These are phyloP conservation scores for Agaricales sp. DNA, from an alignment of 1,284 basidiomycete genomes.

Conservation along the genomic window DNA sequence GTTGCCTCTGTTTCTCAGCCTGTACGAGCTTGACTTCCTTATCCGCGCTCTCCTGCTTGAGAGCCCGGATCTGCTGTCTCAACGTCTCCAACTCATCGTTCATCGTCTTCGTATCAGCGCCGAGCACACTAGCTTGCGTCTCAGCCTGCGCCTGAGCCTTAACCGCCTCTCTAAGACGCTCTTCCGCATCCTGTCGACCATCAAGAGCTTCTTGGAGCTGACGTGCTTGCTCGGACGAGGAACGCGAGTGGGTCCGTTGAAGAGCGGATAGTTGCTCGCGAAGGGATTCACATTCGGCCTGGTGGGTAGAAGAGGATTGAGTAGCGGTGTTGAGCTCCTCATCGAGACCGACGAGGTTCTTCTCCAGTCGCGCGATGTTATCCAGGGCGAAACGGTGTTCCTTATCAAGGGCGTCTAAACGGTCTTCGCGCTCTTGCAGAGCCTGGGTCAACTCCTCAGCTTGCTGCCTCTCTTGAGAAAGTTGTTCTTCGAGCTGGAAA, in stretches of 20 bases:
- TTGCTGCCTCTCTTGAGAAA: conserved; percentile 36
- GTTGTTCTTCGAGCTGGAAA: conserved; percentile 37
- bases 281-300: conserved; percentile 38
- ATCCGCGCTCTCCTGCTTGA: conserved; percentile 74
- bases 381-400: conserved; percentile 47
- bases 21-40: conserved; percentile 77
- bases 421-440: conserved; percentile 47
- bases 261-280: conserved; percentile 42
- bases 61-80: conserved; percentile 51
- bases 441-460: conserved; percentile 34
- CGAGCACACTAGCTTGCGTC: conserved; percentile 15
- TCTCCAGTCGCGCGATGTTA: conserved; percentile 42
- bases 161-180: conserved; percentile 34
- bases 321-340: conserved; percentile 32
- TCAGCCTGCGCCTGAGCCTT: conserved; percentile 42
- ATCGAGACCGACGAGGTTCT: conserved; percentile 41
- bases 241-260: conserved; percentile 42
- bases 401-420: conserved; percentile 40
- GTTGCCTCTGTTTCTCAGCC: conserved; percentile 52
- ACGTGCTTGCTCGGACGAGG: conserved; percentile 39
- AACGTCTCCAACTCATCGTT: conserved; percentile 56
- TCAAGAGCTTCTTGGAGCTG: conserved; percentile 13
- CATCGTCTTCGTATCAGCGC: conserved; percentile 34
- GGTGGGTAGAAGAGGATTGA: conserved; percentile 27
- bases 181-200: conserved; percentile 33